These are phyloP conservation scores for Candida sanyiensis DNA, from an alignment of 805 yeast species.

Conservation along the genomic window DNA sequence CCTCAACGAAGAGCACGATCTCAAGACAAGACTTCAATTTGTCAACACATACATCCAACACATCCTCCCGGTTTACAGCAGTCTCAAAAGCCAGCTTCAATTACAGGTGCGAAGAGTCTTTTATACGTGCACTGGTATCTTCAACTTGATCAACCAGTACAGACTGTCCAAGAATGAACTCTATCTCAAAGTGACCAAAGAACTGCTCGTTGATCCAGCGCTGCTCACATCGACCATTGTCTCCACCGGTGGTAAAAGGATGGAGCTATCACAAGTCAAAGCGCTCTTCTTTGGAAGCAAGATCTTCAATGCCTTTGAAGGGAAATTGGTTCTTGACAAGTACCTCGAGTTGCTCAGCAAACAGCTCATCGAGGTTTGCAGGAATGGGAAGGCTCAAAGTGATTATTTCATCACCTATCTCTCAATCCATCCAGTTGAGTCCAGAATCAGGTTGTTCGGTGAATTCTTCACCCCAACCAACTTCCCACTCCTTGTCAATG, in stretches of 20 bases:
- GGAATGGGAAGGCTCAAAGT: background rate
- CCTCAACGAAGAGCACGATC: slow-evolving; percentile 5
- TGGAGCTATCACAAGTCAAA: slow-evolving; percentile 15
- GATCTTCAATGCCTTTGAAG: slow-evolving; percentile 21
- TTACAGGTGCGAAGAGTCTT: slow-evolving; percentile 17
- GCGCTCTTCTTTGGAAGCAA: slow-evolving; percentile 24
- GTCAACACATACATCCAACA: slow-evolving; percentile 17
- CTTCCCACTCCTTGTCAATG: slow-evolving; percentile 2
- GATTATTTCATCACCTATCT: slow-evolving; percentile 18
- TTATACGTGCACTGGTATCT: slow-evolving; percentile 14
- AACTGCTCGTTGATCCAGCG: slow-evolving; percentile 16
- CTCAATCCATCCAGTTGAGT: slow-evolving; percentile 24
- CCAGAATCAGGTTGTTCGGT: slow-evolving; percentile 14
- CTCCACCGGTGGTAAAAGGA: slow-evolving; percentile 8
- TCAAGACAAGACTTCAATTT: slow-evolving; percentile 13
- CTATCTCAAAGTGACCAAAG: slow-evolving; percentile 17
- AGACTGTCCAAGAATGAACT: slow-evolving; percentile 20
- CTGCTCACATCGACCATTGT: slow-evolving; percentile 12
- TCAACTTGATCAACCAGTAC: slow-evolving; percentile 18
- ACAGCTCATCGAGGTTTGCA: slow-evolving; percentile 17
- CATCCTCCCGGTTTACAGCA: slow-evolving; percentile 22
- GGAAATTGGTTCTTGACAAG: slow-evolving; percentile 13
- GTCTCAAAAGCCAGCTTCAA: slow-evolving; percentile 12
- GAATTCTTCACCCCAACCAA: slow-evolving; percentile 11
- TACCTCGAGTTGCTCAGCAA: slow-evolving; percentile 14